Evolutionary conservation across 441 rosid species (phyloP).

Genomic region (Adansonia madagascariensis): DNA sequence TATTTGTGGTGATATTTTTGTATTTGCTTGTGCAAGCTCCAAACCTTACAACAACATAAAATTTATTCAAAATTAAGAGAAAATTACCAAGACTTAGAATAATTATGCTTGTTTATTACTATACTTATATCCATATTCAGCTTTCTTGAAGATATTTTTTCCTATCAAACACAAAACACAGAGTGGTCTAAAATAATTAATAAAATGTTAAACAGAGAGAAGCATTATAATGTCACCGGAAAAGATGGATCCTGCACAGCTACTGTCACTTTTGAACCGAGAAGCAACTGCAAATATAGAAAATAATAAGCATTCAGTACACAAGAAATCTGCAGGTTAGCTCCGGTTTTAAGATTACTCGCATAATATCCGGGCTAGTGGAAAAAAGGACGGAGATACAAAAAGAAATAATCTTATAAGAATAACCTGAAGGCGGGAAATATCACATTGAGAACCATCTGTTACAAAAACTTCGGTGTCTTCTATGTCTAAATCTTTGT

Average conservation of each 20-base stretch:
- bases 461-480: constrained; percentile 75
- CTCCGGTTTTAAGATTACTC: neutral
- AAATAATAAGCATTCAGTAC: constrained; percentile 5
- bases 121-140: neutral
- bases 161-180: neutral
- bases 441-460: constrained; percentile 88
- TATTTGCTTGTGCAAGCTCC: neutral
- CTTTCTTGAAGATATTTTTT: neutral
- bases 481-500: constrained; percentile 51
- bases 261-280: constrained; percentile 63
- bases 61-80: neutral
- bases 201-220: constrained; percentile 16
- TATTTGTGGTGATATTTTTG: neutral
- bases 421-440: constrained; percentile 75
- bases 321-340: constrained; percentile 8
- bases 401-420: neutral
- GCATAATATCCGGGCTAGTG: neutral
- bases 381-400: neutral
- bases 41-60: neutral
- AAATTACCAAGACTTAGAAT: neutral
- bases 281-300: constrained; percentile 55
- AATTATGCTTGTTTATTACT: neutral
- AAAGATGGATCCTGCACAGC: constrained; percentile 90
- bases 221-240: constrained; percentile 51
- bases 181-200: neutral